Conservation (phyloP, 2,329 filamentous ascomycete genomes). For the Ophiostoma ips region DNA sequence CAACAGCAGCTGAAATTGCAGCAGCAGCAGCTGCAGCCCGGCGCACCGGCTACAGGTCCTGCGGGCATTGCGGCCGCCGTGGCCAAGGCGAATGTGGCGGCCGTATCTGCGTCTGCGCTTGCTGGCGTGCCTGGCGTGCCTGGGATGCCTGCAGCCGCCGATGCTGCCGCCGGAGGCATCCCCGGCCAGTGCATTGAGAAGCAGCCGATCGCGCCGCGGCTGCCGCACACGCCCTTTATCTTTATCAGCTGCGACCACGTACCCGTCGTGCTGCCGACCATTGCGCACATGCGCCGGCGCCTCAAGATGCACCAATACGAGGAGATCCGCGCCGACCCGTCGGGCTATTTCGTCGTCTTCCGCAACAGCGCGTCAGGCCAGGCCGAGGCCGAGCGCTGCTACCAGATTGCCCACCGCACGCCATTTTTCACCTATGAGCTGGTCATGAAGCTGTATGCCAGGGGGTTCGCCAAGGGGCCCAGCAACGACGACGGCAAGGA, state of each 20-base stretch:
- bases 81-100: not conserved
- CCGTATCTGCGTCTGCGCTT: not conserved
- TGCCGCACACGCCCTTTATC: slow-evolving; percentile 73
- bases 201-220: slow-evolving; percentile 50
- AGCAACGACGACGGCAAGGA: not conserved
- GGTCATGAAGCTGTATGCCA: slow-evolving; percentile 66
- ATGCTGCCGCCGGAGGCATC: slow-evolving; percentile 25
- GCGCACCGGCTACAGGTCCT: not conserved
- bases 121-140: slow-evolving; percentile 7
- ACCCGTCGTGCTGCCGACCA: slow-evolving; percentile 70
- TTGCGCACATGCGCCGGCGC: slow-evolving; percentile 80
- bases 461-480: slow-evolving; percentile 12
- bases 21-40: not conserved
- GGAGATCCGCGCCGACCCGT: slow-evolving; percentile 68
- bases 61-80: not conserved
- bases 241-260: slow-evolving; percentile 81
- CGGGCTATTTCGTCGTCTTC: slow-evolving; percentile 88
- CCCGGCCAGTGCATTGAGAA: slow-evolving; percentile 41
- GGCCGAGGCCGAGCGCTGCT: slow-evolving; percentile 69
- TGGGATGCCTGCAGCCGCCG: slow-evolving; percentile 24
- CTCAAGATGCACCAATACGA: slow-evolving; percentile 72
- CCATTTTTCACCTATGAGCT: slow-evolving; percentile 84
- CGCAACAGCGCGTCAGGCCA: slow-evolving; percentile 63
- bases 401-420: slow-evolving; percentile 61
- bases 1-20: not conserved